A percentile compares a stretch with the other conserved stretches of the same genome.
phyloP scores from a whole-genome alignment of 345 rosid species.

The Diplotaxis tenuifolia region DNA sequence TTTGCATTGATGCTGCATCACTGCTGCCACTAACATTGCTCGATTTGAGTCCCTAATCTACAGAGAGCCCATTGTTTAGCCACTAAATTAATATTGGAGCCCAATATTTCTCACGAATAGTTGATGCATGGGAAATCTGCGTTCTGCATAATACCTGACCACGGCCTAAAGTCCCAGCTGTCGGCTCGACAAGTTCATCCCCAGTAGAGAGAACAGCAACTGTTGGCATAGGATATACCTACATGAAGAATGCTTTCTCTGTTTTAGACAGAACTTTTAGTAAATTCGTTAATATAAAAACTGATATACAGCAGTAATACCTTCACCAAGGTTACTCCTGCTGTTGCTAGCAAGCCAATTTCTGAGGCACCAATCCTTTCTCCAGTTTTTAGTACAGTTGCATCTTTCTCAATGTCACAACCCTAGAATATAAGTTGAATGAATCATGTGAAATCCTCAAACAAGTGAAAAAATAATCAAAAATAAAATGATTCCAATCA shows the following conservation, averaged over 20 bases:
- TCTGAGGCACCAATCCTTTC: slow-evolving; percentile 85
- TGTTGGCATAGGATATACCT: slow-evolving; percentile 79
- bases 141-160: slow-evolving; percentile 70
- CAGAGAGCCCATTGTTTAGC: slow-evolving; percentile 31
- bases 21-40: slow-evolving; percentile 84
- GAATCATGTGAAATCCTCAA: neutral
- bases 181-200: slow-evolving; percentile 89
- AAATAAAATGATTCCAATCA: neutral
- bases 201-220: slow-evolving; percentile 94
- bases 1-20: slow-evolving; percentile 71
- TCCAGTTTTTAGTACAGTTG: slow-evolving; percentile 63
- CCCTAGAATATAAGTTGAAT: slow-evolving; percentile 51
- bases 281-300: slow-evolving; percentile 24
- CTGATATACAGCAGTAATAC: slow-evolving; percentile 40
- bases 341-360: slow-evolving; percentile 86
- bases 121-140: slow-evolving; percentile 3
- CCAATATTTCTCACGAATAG: slow-evolving; percentile 11
- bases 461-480: neutral
- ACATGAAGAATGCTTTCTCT: slow-evolving; percentile 21
- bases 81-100: slow-evolving; percentile 17
- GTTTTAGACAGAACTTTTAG: neutral
- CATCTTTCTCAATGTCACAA: slow-evolving; percentile 74
- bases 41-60: slow-evolving; percentile 98
- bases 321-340: slow-evolving; percentile 77
- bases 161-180: slow-evolving; percentile 50